These are phyloP conservation scores for Aphanomyces euteiches DNA, from an alignment of 352 stramenopile genomes.

Conservation along the genomic window DNA sequence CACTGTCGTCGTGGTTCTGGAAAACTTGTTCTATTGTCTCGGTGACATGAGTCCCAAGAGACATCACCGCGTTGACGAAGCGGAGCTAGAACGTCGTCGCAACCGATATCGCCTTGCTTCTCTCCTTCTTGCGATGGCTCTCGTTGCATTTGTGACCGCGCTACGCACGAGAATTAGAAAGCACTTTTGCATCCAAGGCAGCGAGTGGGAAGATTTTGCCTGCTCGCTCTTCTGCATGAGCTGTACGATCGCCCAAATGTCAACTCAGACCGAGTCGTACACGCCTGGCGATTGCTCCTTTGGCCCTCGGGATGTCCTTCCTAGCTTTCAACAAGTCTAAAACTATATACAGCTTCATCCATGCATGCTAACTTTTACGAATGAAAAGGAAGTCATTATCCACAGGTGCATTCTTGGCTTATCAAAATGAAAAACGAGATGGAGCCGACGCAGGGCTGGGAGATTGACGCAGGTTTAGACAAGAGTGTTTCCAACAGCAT, in stretches of 20 bases:
- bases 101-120: background rate
- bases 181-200: conserved; percentile 8
- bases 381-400: too few relatives aligned
- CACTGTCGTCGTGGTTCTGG: conserved; percentile 7
- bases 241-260: conserved; percentile 60
- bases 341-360: too few relatives aligned
- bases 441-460: too few relatives aligned
- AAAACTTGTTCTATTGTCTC: conserved; percentile 19
- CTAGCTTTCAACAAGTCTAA: too few relatives aligned
- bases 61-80: background rate
- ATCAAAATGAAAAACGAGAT: too few relatives aligned
- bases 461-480: background rate
- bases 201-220: conserved; percentile 23
- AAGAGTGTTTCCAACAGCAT: background rate
- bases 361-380: too few relatives aligned
- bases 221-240: conserved; percentile 41
- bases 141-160: conserved; percentile 23
- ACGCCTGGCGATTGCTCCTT: conserved; percentile 49
- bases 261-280: conserved; percentile 59
- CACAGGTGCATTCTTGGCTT: too few relatives aligned
- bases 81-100: background rate
- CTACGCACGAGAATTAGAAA: conserved; percentile 15
- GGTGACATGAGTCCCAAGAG: background rate
- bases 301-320: conserved; percentile 36
- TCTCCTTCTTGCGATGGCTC: conserved; percentile 11